Percentiles rank a stretch among this genome's conserved stretches.
Evolutionary conservation across 1,139 yeast species (phyloP).

Genomic region (Pichia cactophila): DNA sequence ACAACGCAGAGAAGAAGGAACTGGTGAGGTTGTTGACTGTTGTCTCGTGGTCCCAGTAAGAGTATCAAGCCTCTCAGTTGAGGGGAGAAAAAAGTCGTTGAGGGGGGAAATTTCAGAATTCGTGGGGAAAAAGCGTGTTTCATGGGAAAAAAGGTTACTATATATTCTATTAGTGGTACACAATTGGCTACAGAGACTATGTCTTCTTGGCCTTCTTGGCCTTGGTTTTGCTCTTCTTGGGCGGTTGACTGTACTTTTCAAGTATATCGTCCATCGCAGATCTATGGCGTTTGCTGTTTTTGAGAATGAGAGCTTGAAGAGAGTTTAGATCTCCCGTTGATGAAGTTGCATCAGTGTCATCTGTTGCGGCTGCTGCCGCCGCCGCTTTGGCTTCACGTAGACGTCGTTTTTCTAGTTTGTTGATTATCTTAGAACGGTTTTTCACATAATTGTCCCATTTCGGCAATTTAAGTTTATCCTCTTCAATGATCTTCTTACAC

Average conservation of each 20-base stretch:
- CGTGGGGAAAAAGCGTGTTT: neutral
- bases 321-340: neutral
- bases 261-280: conserved; percentile 7
- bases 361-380: neutral
- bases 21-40: neutral
- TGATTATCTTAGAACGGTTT: neutral
- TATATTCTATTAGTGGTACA: too few relatives aligned
- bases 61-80: too few relatives aligned
- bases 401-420: conserved; percentile 5
- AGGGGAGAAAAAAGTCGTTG: too few relatives aligned
- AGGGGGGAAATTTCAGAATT: too few relatives aligned
- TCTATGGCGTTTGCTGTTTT: conserved; percentile 8
- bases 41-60: too few relatives aligned
- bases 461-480: conserved; percentile 21
- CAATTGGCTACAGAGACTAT: too few relatives aligned
- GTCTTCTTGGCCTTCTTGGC: neutral
- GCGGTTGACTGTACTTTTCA: conserved; percentile 6
- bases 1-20: too few relatives aligned
- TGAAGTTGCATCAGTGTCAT: neutral
- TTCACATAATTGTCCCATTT: conserved; percentile 5
- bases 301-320: conserved; percentile 8
- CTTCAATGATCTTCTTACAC: conserved; percentile 40
- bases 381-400: conserved; percentile 9
- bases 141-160: too few relatives aligned
- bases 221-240: conserved; percentile 1